These are phyloP conservation scores for Aspergillus hancockii DNA, from an alignment of 495 filamentous ascomycete species.

Conservation along the genomic window DNA sequence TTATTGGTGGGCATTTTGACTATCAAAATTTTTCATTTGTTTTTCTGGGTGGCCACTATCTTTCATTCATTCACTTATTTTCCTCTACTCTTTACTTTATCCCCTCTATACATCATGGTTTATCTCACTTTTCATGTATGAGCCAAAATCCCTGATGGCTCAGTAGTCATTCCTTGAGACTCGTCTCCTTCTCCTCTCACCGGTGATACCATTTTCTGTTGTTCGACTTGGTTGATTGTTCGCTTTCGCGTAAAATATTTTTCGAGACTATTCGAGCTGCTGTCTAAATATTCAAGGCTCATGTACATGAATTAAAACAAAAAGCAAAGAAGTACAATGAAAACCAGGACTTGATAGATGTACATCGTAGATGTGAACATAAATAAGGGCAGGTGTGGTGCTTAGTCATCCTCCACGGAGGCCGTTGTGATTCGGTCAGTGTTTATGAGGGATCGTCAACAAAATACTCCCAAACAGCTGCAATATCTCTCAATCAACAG, in stretches of 20 bases:
- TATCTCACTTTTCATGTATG: neutral
- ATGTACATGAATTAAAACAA: neutral
- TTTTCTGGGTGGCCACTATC: neutral
- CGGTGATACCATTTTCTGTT: constrained; percentile 35
- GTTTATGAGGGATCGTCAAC: constrained; percentile 5
- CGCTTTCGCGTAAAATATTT: neutral
- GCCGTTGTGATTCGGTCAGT: neutral
- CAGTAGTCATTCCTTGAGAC: constrained; percentile 9
- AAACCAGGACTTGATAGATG: neutral
- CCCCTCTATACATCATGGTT: too few species aligned
- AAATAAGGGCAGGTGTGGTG: constrained; percentile 1
- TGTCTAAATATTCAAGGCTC: neutral
- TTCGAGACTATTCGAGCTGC: neutral
- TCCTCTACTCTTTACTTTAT: neutral
- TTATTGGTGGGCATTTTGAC: neutral
- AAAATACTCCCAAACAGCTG: constrained; percentile 9
- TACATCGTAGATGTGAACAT: neutral
- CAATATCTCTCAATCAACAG: constrained; percentile 3
- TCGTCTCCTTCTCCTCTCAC: constrained; percentile 14
- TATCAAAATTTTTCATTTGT: too few species aligned
- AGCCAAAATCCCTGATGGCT: neutral
- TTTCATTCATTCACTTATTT: neutral
- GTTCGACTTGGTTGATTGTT: neutral
- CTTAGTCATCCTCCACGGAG: constrained; percentile 20
- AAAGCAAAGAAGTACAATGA: neutral